Evolutionary conservation across 2,329 filamentous ascomycete genomes (phyloP).

Genomic region (Penicillium sp.): DNA sequence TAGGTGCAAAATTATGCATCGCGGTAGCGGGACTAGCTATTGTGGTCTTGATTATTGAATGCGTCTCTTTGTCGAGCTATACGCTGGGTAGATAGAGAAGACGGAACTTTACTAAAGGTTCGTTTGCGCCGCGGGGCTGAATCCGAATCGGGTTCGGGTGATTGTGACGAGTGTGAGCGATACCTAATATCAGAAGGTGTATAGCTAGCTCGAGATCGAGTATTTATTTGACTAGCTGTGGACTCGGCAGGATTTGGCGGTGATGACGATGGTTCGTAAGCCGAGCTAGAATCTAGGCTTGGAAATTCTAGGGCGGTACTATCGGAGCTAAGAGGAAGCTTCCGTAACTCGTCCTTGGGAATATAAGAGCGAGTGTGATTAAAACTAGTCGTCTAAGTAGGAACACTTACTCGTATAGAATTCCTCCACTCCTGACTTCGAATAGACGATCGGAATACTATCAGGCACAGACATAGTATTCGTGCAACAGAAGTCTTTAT

Average conservation of each 20-base stretch:
- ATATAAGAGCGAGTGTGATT: slow-evolving; percentile 16
- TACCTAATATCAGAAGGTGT: not conserved
- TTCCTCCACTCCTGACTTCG: slow-evolving; percentile 22
- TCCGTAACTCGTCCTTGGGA: slow-evolving; percentile 14
- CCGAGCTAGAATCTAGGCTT: slow-evolving; percentile 12
- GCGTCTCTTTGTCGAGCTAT: not conserved
- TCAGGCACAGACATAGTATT: slow-evolving; percentile 19
- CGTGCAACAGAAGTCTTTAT: slow-evolving; percentile 13
- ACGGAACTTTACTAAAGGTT: not conserved
- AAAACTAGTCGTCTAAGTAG: slow-evolving; percentile 18
- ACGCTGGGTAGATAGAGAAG: not conserved
- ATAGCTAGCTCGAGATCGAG: not conserved
- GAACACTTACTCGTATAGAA: slow-evolving; percentile 7
- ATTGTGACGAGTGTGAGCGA: not conserved
- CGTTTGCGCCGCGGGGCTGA: not conserved
- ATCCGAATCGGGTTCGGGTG: not conserved
- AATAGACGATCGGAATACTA: slow-evolving; percentile 14
- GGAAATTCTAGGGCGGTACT: slow-evolving; percentile 13
- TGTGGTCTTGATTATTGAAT: not conserved
- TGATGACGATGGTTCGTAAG: slow-evolving; percentile 18
- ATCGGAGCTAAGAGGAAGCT: slow-evolving; percentile 13
- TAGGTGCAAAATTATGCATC: slow-evolving; percentile 24
- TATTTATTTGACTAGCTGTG: not conserved
- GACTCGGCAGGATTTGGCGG: slow-evolving; percentile 3
- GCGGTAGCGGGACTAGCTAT: slow-evolving; percentile 8